Conservation (phyloP, 176 grass and related monocot genomes). For the Ensete glaucum region DNA sequence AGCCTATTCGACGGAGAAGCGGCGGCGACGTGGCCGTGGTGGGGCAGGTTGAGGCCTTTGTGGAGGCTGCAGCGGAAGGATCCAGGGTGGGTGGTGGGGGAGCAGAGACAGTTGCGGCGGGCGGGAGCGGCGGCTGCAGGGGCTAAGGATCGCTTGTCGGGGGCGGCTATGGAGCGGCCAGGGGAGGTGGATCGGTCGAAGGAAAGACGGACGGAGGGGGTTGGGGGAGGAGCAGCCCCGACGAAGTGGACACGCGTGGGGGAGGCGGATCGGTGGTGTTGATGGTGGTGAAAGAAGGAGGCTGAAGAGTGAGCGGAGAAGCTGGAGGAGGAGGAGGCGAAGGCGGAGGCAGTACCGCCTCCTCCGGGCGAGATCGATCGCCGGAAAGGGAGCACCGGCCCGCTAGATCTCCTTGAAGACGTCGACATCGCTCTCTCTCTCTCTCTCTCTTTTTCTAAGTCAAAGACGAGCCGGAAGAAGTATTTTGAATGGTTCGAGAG, state of each 20-base stretch:
- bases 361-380: constrained; percentile 7
- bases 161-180: not conserved
- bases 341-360: not conserved
- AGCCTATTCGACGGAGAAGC: constrained; percentile 3
- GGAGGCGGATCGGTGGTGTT: not conserved
- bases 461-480: not conserved
- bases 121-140: not conserved
- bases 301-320: not conserved
- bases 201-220: not conserved
- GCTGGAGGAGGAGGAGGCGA: constrained; percentile 1
- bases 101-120: constrained; percentile 3
- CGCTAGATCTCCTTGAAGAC: constrained; percentile 32
- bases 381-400: not conserved
- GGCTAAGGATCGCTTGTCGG: not conserved
- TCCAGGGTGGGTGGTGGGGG: constrained; percentile 1
- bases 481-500: not conserved
- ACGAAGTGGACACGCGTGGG: not conserved
- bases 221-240: not conserved
- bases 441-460: not conserved
- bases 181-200: constrained; percentile 1
- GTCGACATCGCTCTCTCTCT: constrained; percentile 6
- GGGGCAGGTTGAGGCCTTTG: constrained; percentile 3
- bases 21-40: not conserved
- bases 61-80: constrained; percentile 10
- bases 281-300: not conserved